These are phyloP conservation scores for Solanum medicagineum DNA, from an alignment of 257 asterid genomes.

Conservation along the genomic window DNA sequence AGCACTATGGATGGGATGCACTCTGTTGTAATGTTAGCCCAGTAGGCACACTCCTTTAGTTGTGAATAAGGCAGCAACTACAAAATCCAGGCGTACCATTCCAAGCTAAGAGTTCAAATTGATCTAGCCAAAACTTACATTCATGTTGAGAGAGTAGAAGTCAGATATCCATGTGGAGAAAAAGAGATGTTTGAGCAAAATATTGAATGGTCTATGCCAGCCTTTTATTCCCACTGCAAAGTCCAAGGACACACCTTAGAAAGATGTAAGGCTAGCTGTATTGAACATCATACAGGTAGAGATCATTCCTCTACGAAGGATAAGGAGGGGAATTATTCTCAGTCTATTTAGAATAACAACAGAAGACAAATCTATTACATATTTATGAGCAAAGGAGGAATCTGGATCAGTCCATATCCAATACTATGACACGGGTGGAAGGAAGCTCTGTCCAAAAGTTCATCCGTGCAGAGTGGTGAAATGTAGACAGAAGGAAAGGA, in stretches of 20 bases:
- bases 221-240: not conserved
- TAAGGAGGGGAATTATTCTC: too few relatives aligned
- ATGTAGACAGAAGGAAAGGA: too few relatives aligned
- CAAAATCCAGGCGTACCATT: not conserved
- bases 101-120: not conserved
- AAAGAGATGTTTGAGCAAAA: not conserved
- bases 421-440: too few relatives aligned
- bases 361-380: too few relatives aligned
- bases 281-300: too few relatives aligned
- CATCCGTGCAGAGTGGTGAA: too few relatives aligned
- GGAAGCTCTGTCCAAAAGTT: too few relatives aligned
- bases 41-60: not conserved
- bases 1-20: not conserved
- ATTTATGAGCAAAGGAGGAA: too few relatives aligned
- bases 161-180: not conserved
- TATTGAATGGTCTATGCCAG: not conserved
- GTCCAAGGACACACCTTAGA: not conserved
- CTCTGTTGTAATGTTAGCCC: not conserved
- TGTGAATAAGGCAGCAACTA: not conserved
- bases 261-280: too few relatives aligned
- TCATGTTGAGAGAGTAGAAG: not conserved
- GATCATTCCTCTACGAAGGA: too few relatives aligned
- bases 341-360: too few relatives aligned
- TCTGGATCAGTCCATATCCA: too few relatives aligned
- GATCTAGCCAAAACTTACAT: not conserved